These are phyloP conservation scores for Penicillium antarcticum DNA, from an alignment of 495 filamentous ascomycete genomes.

Conservation along the genomic window DNA sequence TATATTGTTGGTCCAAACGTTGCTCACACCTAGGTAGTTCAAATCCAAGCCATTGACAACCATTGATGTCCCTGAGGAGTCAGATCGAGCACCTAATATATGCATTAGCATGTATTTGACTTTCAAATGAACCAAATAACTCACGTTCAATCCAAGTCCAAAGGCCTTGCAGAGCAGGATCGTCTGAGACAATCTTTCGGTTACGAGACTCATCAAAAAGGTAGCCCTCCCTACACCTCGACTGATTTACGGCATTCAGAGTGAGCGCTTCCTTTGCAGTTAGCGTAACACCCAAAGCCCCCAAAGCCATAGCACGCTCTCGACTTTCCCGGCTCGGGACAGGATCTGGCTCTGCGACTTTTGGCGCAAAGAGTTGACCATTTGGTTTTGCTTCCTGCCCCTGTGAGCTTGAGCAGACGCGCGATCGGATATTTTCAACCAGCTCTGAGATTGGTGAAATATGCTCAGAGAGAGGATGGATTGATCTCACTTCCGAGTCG, in stretches of 20 bases:
- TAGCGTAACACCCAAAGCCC: slow-evolving; percentile 21
- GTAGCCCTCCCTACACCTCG: slow-evolving; percentile 69
- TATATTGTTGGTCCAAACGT: slow-evolving; percentile 75
- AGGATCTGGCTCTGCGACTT: slow-evolving; percentile 15
- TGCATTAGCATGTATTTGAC: slow-evolving; percentile 16
- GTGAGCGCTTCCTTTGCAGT: slow-evolving; percentile 41
- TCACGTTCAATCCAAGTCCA: slow-evolving; percentile 76
- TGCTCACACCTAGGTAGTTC: slow-evolving; percentile 78
- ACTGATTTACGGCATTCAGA: slow-evolving; percentile 42
- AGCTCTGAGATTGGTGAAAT: slow-evolving; percentile 29
- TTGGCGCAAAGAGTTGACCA: slow-evolving; percentile 5
- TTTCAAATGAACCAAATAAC: slow-evolving; percentile 14
- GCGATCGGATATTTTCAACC: slow-evolving; percentile 27
- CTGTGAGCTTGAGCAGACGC: slow-evolving; percentile 19
- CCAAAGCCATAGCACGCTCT: slow-evolving; percentile 35
- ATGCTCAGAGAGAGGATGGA: slow-evolving; percentile 29
- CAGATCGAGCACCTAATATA: slow-evolving; percentile 57
- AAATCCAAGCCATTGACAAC: slow-evolving; percentile 70
- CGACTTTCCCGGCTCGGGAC: slow-evolving; percentile 44
- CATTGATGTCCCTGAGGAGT: slow-evolving; percentile 69
- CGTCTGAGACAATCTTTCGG: slow-evolving; percentile 61
- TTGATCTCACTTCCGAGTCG: slow-evolving; percentile 28
- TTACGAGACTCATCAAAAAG: slow-evolving; percentile 72
- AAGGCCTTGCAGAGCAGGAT: slow-evolving; percentile 69
- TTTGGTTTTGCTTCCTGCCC: slow-evolving; percentile 2